Evolutionary conservation across 2,329 filamentous ascomycete genomes (phyloP).

Genomic region (Calonectria henricotiae): DNA sequence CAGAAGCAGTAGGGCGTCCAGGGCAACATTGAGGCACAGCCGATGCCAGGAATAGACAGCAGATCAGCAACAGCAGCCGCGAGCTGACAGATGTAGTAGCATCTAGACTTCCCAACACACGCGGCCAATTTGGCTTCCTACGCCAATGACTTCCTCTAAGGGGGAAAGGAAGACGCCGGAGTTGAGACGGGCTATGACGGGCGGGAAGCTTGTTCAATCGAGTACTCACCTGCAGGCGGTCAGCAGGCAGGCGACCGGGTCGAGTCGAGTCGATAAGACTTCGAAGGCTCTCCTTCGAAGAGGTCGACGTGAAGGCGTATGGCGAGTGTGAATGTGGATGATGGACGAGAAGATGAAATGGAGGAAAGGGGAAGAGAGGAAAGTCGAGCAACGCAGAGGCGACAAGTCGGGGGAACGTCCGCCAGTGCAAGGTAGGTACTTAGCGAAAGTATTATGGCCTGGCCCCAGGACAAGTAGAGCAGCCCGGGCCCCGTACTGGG

Average conservation of each 20-base stretch:
- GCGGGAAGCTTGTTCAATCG: conserved; percentile 25
- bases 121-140: conserved; percentile 24
- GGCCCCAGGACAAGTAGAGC: conserved; percentile 15
- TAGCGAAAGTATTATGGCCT: conserved; percentile 29
- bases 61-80: conserved; percentile 27
- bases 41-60: conserved; percentile 22
- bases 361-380: conserved; percentile 51
- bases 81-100: conserved; percentile 27
- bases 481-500: conserved; percentile 25
- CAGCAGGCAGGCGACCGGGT: conserved; percentile 33
- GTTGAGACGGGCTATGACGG: background rate
- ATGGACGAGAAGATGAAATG: conserved; percentile 36
- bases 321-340: conserved; percentile 35
- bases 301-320: conserved; percentile 41
- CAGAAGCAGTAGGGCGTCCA: conserved; percentile 36
- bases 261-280: conserved; percentile 32
- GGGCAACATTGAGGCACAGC: conserved; percentile 31
- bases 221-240: conserved; percentile 36
- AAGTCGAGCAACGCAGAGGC: conserved; percentile 40
- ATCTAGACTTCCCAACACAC: conserved; percentile 28
- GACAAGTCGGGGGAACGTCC: conserved; percentile 36
- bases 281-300: conserved; percentile 31
- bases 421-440: conserved; percentile 26
- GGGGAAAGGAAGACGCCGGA: background rate
- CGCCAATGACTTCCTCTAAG: conserved; percentile 16